A percentile compares a stretch with the other conserved stretches of the same genome.
Conservation (phyloP, 2,329 filamentous ascomycete genomes). For the Boeremia exigua region DNA sequence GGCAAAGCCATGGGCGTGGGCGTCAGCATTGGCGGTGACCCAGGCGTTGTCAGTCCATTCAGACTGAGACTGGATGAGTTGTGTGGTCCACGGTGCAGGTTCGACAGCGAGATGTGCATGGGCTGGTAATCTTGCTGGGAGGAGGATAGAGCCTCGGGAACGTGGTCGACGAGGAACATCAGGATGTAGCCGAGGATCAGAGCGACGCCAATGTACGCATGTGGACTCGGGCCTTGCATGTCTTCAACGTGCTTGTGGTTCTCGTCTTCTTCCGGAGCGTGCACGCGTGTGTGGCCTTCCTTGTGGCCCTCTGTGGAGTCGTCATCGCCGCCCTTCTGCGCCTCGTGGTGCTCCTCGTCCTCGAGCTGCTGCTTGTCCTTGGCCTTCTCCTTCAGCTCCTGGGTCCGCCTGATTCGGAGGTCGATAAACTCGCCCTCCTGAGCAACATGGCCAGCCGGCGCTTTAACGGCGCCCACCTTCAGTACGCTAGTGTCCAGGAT, state of each 20-base stretch:
- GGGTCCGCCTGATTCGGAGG: slow-evolving; percentile 26
- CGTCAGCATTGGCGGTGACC: slow-evolving; percentile 27
- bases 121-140: slow-evolving; percentile 70
- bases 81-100: slow-evolving; percentile 65
- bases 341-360: slow-evolving; percentile 29
- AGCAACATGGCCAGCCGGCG: slow-evolving; percentile 26
- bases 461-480: slow-evolving; percentile 26
- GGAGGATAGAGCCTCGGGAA: slow-evolving; percentile 42
- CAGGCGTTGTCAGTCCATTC: slow-evolving; percentile 37
- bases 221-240: slow-evolving; percentile 55
- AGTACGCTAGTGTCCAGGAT: slow-evolving; percentile 21
- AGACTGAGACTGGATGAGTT: slow-evolving; percentile 47
- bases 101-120: slow-evolving; percentile 87
- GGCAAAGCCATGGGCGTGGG: slow-evolving; percentile 49
- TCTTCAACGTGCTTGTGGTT: slow-evolving; percentile 53
- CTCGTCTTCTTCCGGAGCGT: slow-evolving; percentile 41
- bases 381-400: slow-evolving; percentile 34
- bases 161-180: slow-evolving; percentile 89
- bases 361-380: slow-evolving; percentile 28
- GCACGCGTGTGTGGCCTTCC: slow-evolving; percentile 46
- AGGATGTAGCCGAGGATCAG: slow-evolving; percentile 88
- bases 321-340: slow-evolving; percentile 47
- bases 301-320: slow-evolving; percentile 47
- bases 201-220: slow-evolving; percentile 84
- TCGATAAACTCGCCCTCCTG: slow-evolving; percentile 32